A percentile compares a stretch with the other conserved stretches of the same genome.
Evolutionary conservation across 2,329 filamentous ascomycete genomes (phyloP).

Genomic region (Epichloe elymi): DNA sequence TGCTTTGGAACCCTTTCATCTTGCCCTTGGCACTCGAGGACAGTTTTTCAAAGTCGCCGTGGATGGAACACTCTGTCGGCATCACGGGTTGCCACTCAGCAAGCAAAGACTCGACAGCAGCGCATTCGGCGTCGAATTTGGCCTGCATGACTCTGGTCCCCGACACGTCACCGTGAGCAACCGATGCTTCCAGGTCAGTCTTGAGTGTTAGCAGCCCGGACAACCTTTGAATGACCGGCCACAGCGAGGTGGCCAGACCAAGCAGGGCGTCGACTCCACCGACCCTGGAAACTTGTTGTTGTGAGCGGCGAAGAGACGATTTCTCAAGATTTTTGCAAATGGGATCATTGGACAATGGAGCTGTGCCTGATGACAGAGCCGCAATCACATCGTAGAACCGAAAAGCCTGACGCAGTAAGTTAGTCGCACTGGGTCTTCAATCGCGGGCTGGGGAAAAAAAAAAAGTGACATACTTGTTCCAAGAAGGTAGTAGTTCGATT

Average conservation of each 20-base stretch:
- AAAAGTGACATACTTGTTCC: constrained; percentile 34
- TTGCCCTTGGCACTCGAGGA: constrained; percentile 14
- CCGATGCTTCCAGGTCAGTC: constrained; percentile 33
- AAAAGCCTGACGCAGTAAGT: constrained; percentile 35
- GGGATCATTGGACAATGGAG: constrained; percentile 39
- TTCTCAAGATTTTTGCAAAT: constrained; percentile 33
- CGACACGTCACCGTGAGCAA: constrained; percentile 25
- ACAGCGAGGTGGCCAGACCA: constrained; percentile 47
- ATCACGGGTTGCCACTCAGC: constrained; percentile 41
- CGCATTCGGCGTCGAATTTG: constrained; percentile 37
- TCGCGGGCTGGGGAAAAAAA: not conserved
- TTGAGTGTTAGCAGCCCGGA: constrained; percentile 42
- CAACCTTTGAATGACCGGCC: constrained; percentile 50
- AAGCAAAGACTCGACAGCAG: constrained; percentile 42
- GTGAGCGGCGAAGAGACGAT: constrained; percentile 30
- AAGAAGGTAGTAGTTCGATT: constrained; percentile 44
- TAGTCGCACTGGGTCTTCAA: no score
- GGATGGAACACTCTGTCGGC: constrained; percentile 20
- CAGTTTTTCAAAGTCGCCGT: not conserved
- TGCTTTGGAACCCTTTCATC: constrained; percentile 34
- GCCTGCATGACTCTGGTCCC: constrained; percentile 35
- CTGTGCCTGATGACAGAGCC: constrained; percentile 45
- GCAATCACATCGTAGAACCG: constrained; percentile 54
- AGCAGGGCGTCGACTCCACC: constrained; percentile 45
- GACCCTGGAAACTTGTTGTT: constrained; percentile 30